Evolutionary conservation across 2,329 filamentous ascomycete species (phyloP), one percentile per base, ranked within the genome.

Genomic region (Colletotrichum echinochloae): DNA sequence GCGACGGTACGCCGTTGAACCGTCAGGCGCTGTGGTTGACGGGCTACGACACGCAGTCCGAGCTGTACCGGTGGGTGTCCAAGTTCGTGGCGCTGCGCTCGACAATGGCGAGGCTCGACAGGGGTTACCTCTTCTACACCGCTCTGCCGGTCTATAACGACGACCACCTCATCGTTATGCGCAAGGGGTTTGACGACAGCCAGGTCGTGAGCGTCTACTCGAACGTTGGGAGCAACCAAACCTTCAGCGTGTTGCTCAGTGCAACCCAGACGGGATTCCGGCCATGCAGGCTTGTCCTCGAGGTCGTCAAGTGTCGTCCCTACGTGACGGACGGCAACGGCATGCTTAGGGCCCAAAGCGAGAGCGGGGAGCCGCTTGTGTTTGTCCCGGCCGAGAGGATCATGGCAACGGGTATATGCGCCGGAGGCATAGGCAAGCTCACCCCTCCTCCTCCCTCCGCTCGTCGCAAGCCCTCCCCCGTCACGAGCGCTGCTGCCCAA

Each of bases 11-110:
- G 11, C 79, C 83, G 0, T 83, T 82, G 60, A 86, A 86, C 74
- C 86, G 88, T n/a, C 88, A 90, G 75, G 86, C 88, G 9, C 81
- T 87, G 51, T 91, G 89, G 89, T 78, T 84, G 14, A 86, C 85
- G 14, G 79, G 79, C 8, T 90, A 85, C 77, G 75, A 81, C 71
- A 85, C 81, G 1, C 73, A 79, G 5, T 74, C 82, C 9, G 81
- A 84, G 33, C 78, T 89, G 16, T 90, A 89, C 78, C 73, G 76
- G 5, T 71, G 48, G 60, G 60, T 71, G 33, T 54, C 60, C 44
- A 70, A 59, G 46, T 55, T 71, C 20, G 35, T 65, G 46, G 28
- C 51, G 46, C 65, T 71, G 54, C 65, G 69, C 20, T 69, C 65
- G 14, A 65, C 54, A n/a, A 56, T 70, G 65, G 39, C 56, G 28